Base-by-base conservation (phyloP, 306 rosid species). In the Datisca glomerata region DNA sequence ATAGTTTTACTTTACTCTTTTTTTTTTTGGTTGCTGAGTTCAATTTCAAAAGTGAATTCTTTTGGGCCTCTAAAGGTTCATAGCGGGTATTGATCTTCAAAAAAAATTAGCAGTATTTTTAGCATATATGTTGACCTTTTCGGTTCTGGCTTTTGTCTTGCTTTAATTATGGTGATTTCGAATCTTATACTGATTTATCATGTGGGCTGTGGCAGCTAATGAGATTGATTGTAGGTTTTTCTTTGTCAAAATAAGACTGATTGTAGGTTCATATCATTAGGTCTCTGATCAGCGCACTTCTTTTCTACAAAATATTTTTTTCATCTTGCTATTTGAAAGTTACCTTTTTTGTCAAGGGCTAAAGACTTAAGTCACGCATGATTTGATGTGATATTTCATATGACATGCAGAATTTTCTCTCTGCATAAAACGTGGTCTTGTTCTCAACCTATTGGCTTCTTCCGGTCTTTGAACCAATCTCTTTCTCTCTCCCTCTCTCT, bases 311-410 rank as follows among this genome's bases (percentile, higher is more conserved):
- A 14, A 36, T 50, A 19, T 34, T 45, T 5, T 21, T 37, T 57
- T 39, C 46, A 14, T 41, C 46, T 22, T 15, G 55, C 1, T 29
- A 35, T 54, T 55, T 45, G 53, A 18, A 21, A 35, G 15, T 38
- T 49, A n/a, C n/a, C n/a, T n/a, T n/a, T 43, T 24, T 46, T 43
- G 34, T 47, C 48, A 31, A 36, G 22, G 7, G 40, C 21, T n/a
- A 23, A 43, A 34, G 14, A n/a, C n/a, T n/a, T n/a, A n/a, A n/a
- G 37, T 49, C 55, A 49, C 47, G 66, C 57, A 22, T 40, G 54
- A 60, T 36, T 56, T 60, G 66, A 60, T 60, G 68, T 46, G 76
- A 65, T 60, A 33, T 54, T 48, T 63, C 60, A 35, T 37, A 43
- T 14, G 45, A 22, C 39, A 31, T 61, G 57, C 60, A 20, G 36